Base-by-base conservation (phyloP, 768 basidiomycete species). In the Hortiboletus campestris region DNA sequence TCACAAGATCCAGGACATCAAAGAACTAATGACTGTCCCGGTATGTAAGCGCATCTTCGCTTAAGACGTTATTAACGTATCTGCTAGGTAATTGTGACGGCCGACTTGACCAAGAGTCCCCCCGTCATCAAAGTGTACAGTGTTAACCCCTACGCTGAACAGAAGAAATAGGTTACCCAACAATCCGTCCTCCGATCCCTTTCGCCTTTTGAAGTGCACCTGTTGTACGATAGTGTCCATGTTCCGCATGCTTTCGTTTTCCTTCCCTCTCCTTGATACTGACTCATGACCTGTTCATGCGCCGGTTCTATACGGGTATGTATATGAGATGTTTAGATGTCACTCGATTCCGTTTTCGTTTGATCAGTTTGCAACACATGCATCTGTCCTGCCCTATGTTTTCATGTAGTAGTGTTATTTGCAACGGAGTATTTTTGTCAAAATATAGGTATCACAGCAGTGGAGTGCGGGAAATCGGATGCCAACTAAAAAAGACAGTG, bases 81-180 rank as follows among this genome's bases (percentile, higher is more conserved):
- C 39, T 14, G 55, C 4, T 62, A 94, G 91, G 93, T 95, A 63
- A 95, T 97, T 66, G 87, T 97, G 63, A 95, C 94, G 40, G 93
- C 93, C 32, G 94, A 98, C 71, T 75, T 96, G 63, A 93, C 92
- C 58, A 97, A 96, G 83, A 93, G 90, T 63, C 94, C 94, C 39
- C 94, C 94, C 5, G 91, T 98, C 66, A 89, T 98, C 80, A 95
- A 97, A 74, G 94, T 98, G 54, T 94, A 94, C 79, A 94, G 92
- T 65, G 90, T 94, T 66, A 94, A 94, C 68, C 94, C 94, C 9
- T 95, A 91, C 71, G 86, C 91, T 40, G 80, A 81, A 46, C 59
- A 46, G 39, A 58, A 47, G 56, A 78, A 78, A 70, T 77, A 63
- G 73, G 62, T 51, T 53, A 53, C 57, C 50, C 58, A 13, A 40